Percentiles rank a stretch among this genome's conserved stretches.
Evolutionary conservation across 1,139 yeast genomes (phyloP).

Genomic region (Yamadazyma blattariae): DNA sequence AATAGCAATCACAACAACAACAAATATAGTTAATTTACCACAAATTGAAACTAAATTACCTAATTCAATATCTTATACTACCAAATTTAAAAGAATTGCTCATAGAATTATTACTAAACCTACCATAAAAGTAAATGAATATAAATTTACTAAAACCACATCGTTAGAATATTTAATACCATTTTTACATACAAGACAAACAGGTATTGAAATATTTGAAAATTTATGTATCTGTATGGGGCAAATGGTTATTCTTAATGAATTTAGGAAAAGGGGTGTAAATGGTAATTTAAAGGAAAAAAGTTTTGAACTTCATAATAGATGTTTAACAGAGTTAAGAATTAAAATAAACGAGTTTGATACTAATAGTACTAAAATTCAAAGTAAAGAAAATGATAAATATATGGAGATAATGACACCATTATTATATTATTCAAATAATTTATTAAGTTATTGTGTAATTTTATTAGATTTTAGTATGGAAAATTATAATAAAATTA

Average conservation of each 20-base stretch:
- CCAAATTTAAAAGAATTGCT: conserved; percentile 4
- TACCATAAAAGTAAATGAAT: conserved; percentile 10
- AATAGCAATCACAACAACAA: neutral
- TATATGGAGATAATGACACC: conserved; percentile 13
- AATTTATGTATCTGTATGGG: conserved; percentile 19
- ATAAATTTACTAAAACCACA: conserved; percentile 11
- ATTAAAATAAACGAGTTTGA: conserved; percentile 7
- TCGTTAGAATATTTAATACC: conserved; percentile 10
- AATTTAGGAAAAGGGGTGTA: conserved; percentile 7
- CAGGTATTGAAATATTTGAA: conserved; percentile 8
- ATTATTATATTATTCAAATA: conserved; percentile 17
- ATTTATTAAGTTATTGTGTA: conserved; percentile 17
- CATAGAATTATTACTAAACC: conserved; percentile 6
- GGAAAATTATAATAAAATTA: conserved; percentile 17
- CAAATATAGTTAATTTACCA: neutral
- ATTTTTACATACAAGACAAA: conserved; percentile 2
- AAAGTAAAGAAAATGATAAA: conserved; percentile 9
- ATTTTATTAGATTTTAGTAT: conserved; percentile 21
- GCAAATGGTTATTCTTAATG: conserved; percentile 15
- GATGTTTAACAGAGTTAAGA: conserved; percentile 12
- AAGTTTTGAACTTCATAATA: conserved; percentile 18
- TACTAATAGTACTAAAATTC: conserved; percentile 1
- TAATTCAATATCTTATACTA: conserved; percentile 3
- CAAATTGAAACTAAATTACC: conserved; percentile 3
- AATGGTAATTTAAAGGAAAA: conserved; percentile 8